Evolutionary conservation across 148 eudicot genomes (phyloP).

Genomic region (Arbutus unedo): DNA sequence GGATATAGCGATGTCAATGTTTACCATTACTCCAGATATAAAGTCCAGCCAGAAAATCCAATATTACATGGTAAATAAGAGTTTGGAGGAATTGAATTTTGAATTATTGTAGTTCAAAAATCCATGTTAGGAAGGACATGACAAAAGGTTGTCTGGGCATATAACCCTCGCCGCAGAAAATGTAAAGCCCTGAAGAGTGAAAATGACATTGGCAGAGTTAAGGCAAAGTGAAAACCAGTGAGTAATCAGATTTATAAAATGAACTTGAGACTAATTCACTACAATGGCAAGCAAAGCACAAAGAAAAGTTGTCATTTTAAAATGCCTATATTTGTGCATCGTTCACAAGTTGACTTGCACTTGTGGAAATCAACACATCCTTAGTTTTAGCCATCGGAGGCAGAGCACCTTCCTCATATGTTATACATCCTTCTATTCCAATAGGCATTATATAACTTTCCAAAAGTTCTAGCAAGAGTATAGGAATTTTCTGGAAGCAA

Average conservation of each 20-base stretch:
- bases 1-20: not conserved
- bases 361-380: too few species aligned
- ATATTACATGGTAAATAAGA: not conserved
- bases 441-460: not conserved
- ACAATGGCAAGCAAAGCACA: not conserved
- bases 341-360: too few species aligned
- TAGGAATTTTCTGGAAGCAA: not conserved
- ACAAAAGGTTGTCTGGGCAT: not conserved
- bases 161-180: not conserved
- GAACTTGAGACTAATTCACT: slow-evolving; percentile 6
- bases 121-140: not conserved
- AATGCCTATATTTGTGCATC: too few species aligned
- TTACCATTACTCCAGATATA: not conserved
- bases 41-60: not conserved
- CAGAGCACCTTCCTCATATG: not conserved
- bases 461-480: not conserved
- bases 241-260: not conserved
- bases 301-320: not conserved
- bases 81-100: not conserved
- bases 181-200: not conserved
- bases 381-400: too few species aligned
- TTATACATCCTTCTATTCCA: not conserved
- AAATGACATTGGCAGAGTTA: not conserved
- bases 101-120: not conserved
- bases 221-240: not conserved